Percentiles rank a stretch among this genome's conserved stretches.
Evolutionary conservation across 768 basidiomycete species (phyloP).

Genomic region (Strobilomyces echinocephalus): DNA sequence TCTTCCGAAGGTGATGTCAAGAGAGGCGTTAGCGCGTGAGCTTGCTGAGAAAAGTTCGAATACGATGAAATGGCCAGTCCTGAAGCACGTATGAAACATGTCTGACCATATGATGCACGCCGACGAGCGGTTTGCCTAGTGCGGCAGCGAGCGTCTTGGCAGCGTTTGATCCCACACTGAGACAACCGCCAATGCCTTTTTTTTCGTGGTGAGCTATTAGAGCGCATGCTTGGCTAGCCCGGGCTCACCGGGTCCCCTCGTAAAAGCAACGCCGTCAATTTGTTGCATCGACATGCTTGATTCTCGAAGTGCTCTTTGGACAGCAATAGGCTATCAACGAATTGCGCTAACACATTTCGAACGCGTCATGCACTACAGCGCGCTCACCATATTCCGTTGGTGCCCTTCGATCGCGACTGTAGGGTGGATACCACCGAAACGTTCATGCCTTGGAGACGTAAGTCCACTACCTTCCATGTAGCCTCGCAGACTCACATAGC

Average conservation of each 20-base stretch:
- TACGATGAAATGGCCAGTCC: background rate
- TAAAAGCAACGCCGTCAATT: slow-evolving; percentile 87
- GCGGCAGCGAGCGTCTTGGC: slow-evolving; percentile 84
- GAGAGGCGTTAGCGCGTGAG: slow-evolving; percentile 79
- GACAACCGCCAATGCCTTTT: slow-evolving; percentile 73
- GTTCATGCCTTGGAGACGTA: slow-evolving; percentile 19
- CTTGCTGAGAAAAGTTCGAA: slow-evolving; percentile 57
- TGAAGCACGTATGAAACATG: background rate
- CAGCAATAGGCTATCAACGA: slow-evolving; percentile 60
- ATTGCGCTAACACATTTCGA: background rate
- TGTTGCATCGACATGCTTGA: slow-evolving; percentile 55
- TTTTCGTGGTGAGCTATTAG: background rate
- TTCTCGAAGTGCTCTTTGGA: slow-evolving; percentile 60
- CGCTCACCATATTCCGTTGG: slow-evolving; percentile 66
- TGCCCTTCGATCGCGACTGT: slow-evolving; percentile 74
- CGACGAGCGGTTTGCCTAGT: slow-evolving; percentile 72
- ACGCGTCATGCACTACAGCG: background rate
- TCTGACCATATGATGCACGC: slow-evolving; percentile 92
- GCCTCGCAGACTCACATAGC: slow-evolving; percentile 39
- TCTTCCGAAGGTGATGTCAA: slow-evolving; percentile 49
- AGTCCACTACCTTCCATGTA: background rate
- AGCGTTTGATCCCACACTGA: slow-evolving; percentile 73
- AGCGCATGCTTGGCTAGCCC: background rate
- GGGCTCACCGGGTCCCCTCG: slow-evolving; percentile 71
- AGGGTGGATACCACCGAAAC: slow-evolving; percentile 70